A percentile compares a stretch with the other conserved stretches of the same genome.
Evolutionary conservation across 2,329 filamentous ascomycete species (phyloP).

Genomic region (Clarireedia hainanense): DNA sequence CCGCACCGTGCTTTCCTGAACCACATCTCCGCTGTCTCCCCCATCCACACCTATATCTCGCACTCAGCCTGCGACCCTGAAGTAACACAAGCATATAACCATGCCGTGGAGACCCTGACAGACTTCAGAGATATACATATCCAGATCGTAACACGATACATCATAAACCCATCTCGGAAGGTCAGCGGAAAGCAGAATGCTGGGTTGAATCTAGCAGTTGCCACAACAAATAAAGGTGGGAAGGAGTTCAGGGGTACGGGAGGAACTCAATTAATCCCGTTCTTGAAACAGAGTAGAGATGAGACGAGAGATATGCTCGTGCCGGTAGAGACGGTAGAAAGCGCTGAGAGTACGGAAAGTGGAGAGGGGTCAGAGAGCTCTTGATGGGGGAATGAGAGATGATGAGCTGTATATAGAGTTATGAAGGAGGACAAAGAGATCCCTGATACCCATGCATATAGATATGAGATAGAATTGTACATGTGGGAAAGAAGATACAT

Average conservation of each 20-base stretch:
- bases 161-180: slow-evolving; percentile 66
- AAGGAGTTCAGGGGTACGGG: slow-evolving; percentile 66
- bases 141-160: slow-evolving; percentile 82
- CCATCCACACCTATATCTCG: slow-evolving; percentile 62
- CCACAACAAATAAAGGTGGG: slow-evolving; percentile 20
- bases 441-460: neutral
- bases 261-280: slow-evolving; percentile 79
- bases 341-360: neutral
- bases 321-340: neutral
- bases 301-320: slow-evolving; percentile 54
- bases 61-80: slow-evolving; percentile 35
- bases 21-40: slow-evolving; percentile 60
- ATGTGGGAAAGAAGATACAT: too few relatives aligned
- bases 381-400: too few relatives aligned
- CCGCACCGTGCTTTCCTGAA: slow-evolving; percentile 73
- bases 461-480: neutral
- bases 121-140: slow-evolving; percentile 80
- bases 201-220: slow-evolving; percentile 31
- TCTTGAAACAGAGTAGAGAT: slow-evolving; percentile 80
- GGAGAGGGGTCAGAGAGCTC: neutral
- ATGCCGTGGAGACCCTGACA: slow-evolving; percentile 66
- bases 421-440: too few relatives aligned
- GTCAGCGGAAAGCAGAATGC: slow-evolving; percentile 36
- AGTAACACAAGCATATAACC: slow-evolving; percentile 58
- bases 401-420: too few relatives aligned